These are phyloP conservation scores for Casaregolazyma lundiana DNA, from an alignment of 1,139 yeast species.

Conservation along the genomic window DNA sequence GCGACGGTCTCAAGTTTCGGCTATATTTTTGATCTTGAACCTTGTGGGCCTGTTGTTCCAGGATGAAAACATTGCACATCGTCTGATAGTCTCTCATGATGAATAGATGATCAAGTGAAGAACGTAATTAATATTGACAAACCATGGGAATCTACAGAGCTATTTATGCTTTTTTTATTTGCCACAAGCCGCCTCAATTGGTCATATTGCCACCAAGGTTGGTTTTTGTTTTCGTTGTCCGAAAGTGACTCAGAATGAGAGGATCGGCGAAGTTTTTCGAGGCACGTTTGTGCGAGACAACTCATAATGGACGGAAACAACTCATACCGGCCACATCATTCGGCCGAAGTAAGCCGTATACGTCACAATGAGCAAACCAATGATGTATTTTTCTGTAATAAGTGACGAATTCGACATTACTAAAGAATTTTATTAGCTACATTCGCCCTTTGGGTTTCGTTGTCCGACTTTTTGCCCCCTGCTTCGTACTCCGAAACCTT, in stretches of 20 bases:
- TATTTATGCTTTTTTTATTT: neutral
- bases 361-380: too few relatives aligned
- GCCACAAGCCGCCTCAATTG: neutral
- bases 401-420: too few relatives aligned
- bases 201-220: neutral
- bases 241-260: too few relatives aligned
- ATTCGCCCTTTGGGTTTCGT: too few relatives aligned
- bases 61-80: neutral
- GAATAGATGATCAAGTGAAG: neutral
- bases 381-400: too few relatives aligned
- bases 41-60: neutral
- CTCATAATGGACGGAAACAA: neutral
- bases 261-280: neutral
- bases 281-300: neutral
- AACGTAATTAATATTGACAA: neutral
- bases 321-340: too few relatives aligned
- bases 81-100: neutral
- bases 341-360: too few relatives aligned
- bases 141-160: neutral
- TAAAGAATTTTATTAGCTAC: too few relatives aligned
- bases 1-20: neutral
- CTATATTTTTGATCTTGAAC: neutral
- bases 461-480: too few relatives aligned
- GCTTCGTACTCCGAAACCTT: too few relatives aligned
- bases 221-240: too few relatives aligned